A percentile compares a stretch with the other conserved stretches of the same genome.
phyloP scores from a whole-genome alignment of 192 early-diverging fungal species.

The Chytriomyces sp. region DNA sequence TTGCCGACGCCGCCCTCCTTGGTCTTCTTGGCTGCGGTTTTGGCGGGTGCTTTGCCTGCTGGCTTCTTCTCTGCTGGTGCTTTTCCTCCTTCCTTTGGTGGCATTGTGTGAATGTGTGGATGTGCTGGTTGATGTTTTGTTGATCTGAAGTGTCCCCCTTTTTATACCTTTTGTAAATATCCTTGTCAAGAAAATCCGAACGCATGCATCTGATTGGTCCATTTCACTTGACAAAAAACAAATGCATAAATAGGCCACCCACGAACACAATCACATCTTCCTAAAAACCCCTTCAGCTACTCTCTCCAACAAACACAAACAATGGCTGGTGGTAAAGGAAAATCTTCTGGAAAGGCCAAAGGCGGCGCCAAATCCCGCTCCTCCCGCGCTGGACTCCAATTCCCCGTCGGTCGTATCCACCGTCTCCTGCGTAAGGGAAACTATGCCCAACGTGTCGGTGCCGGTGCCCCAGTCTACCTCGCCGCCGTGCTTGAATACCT shows the following conservation, averaged over 20 bases:
- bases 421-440: conserved; percentile 92
- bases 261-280: neutral
- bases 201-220: neutral
- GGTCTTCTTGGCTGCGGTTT: conserved; percentile 76
- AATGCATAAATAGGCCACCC: neutral
- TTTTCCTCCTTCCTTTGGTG: conserved; percentile 55
- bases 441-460: conserved; percentile 92
- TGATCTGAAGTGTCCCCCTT: neutral
- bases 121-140: neutral
- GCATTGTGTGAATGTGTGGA: conserved; percentile 37
- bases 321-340: conserved; percentile 54
- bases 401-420: conserved; percentile 97
- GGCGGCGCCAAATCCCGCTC: conserved; percentile 74
- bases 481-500: conserved; percentile 97
- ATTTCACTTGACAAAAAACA: neutral
- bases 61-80: conserved; percentile 44
- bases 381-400: conserved; percentile 90
- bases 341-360: conserved; percentile 42
- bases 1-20: conserved; percentile 69
- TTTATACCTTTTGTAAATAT: neutral
- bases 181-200: neutral
- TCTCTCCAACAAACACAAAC: conserved; percentile 3
- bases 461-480: conserved; percentile 88
- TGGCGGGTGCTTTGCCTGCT: conserved; percentile 73
- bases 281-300: neutral